Evolutionary conservation across 345 rosid genomes (phyloP).

Genomic region (Xanthoceras sorbifolium): DNA sequence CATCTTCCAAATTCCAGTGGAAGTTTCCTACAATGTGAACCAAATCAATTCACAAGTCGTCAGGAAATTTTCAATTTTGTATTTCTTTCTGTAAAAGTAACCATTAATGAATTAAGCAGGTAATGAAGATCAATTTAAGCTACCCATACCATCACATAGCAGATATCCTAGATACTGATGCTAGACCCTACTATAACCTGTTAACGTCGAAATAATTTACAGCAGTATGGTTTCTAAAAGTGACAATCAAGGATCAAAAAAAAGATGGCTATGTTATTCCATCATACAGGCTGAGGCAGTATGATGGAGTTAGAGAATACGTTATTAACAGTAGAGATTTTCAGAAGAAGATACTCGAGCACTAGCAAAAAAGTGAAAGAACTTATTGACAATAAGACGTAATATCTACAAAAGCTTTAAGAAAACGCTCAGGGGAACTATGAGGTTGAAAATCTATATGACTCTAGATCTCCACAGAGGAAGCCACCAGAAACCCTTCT

Average conservation of each 20-base stretch:
- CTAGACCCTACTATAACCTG: background rate
- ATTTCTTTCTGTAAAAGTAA: background rate
- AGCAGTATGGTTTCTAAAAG: background rate
- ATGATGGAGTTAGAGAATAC: background rate
- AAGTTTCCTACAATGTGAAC: conserved; percentile 68
- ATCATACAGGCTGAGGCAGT: background rate
- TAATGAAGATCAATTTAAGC: too few species aligned
- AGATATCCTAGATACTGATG: background rate
- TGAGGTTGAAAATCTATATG: conserved; percentile 1
- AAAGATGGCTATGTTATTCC: background rate
- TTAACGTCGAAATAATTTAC: background rate
- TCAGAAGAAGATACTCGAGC: background rate
- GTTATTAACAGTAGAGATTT: background rate
- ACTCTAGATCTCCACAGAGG: background rate
- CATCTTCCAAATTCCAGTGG: conserved; percentile 89
- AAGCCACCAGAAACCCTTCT: background rate
- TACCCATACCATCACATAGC: background rate
- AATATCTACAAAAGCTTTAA: background rate
- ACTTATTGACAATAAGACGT: background rate
- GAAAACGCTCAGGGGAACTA: background rate
- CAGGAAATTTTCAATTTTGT: background rate
- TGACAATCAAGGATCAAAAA: background rate
- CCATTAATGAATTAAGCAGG: background rate
- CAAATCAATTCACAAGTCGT: background rate
- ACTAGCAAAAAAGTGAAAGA: background rate